Evolutionary conservation across 164 flowering plant genomes (phyloP).

Genomic region (Vitis cinerea): DNA sequence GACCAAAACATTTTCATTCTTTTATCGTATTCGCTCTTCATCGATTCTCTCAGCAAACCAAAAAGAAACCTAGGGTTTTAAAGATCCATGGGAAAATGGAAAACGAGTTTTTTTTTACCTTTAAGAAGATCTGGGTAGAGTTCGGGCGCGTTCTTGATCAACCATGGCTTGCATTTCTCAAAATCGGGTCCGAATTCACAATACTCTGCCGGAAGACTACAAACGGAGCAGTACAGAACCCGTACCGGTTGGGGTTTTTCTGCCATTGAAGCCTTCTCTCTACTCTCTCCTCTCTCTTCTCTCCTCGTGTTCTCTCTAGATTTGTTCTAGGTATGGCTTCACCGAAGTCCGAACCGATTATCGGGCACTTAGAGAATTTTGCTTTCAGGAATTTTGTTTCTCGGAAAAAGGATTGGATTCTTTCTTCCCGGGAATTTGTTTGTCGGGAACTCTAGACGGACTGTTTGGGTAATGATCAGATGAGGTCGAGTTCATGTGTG

Average conservation of each 20-base stretch:
- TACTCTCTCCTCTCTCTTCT: background rate
- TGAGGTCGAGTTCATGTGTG: too few relatives aligned
- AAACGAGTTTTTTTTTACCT: slow-evolving; percentile 33
- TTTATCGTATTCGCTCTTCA: too few relatives aligned
- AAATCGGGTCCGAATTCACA: slow-evolving; percentile 97
- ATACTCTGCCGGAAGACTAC: slow-evolving; percentile 85
- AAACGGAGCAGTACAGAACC: slow-evolving; percentile 68
- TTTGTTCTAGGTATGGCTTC: background rate
- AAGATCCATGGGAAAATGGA: background rate
- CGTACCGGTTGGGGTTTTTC: slow-evolving; percentile 77
- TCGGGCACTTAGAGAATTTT: background rate
- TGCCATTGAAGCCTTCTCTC: slow-evolving; percentile 48
- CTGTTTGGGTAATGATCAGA: background rate
- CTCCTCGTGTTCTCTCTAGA: background rate
- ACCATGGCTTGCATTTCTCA: slow-evolving; percentile 96
- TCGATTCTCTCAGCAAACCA: too few relatives aligned
- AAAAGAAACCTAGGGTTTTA: background rate
- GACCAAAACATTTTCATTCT: too few relatives aligned
- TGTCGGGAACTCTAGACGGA: too few relatives aligned
- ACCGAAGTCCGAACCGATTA: background rate
- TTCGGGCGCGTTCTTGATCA: slow-evolving; percentile 77
- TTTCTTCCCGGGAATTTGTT: too few relatives aligned
- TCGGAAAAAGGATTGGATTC: too few relatives aligned
- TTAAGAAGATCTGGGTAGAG: slow-evolving; percentile 84
- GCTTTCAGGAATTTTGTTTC: too few relatives aligned